Conservation (phyloP, 148 eudicot species). For the Rhododendron vialii region DNA sequence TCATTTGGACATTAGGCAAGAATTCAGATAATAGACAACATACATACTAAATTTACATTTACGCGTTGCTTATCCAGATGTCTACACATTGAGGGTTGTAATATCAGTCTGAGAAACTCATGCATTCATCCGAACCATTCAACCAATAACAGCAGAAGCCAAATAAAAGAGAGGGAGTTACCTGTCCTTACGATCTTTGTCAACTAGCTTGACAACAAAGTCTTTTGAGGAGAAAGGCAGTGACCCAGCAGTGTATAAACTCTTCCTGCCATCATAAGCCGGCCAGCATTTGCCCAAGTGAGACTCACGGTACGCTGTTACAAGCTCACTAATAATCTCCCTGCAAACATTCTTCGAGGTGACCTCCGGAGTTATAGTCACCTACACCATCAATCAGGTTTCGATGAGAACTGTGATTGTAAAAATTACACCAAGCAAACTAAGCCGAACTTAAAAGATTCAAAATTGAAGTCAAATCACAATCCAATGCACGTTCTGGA, state of each 20-base stretch:
- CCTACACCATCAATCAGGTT: slow-evolving; percentile 25
- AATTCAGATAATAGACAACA: background rate
- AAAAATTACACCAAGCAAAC: background rate
- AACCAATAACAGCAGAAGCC: background rate
- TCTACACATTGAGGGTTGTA: background rate
- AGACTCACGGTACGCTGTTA: slow-evolving; percentile 15
- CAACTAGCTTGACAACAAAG: slow-evolving; percentile 42
- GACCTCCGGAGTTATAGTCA: slow-evolving; percentile 58
- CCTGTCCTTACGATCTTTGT: slow-evolving; percentile 24
- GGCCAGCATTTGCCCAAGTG: slow-evolving; percentile 33
- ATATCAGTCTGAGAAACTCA: background rate
- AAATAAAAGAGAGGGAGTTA: background rate
- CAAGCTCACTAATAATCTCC: slow-evolving; percentile 36
- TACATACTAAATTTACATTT: background rate
- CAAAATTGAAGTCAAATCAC: background rate
- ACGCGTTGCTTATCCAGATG: background rate
- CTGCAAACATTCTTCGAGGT: slow-evolving; percentile 42
- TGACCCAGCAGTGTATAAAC: slow-evolving; percentile 54
- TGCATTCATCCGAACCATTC: background rate
- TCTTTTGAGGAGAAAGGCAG: slow-evolving; percentile 62
- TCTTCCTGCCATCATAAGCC: slow-evolving; percentile 73
- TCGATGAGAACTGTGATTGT: background rate
- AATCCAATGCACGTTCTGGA: background rate
- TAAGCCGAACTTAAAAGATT: background rate
- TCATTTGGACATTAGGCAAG: background rate